phyloP scores from a whole-genome alignment of 257 asterid species.

The Solanum peruvianum region DNA sequence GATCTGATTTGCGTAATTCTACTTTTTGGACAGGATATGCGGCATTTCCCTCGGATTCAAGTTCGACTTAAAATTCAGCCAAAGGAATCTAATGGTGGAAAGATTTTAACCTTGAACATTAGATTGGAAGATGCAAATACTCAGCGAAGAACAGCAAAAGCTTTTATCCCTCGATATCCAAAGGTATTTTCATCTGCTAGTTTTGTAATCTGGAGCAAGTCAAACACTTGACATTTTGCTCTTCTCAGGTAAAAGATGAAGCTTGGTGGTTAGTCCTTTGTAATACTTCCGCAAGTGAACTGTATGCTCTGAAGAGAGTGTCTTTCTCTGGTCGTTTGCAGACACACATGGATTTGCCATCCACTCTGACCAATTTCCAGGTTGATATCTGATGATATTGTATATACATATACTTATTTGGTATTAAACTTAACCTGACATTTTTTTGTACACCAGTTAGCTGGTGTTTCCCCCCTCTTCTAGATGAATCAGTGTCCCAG shows the following conservation, averaged over 20 bases:
- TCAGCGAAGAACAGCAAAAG: conserved; percentile 45
- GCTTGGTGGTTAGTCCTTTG: conserved; percentile 98
- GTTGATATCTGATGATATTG: conserved; percentile 17
- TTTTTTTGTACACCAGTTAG: not conserved
- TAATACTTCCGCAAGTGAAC: conserved; percentile 58
- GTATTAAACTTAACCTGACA: not conserved
- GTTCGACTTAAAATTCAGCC: conserved; percentile 49
- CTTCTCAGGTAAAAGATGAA: conserved; percentile 76
- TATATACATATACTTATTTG: not conserved
- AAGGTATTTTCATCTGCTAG: conserved; percentile 38
- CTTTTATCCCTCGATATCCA: conserved; percentile 77
- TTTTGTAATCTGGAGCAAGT: not conserved
- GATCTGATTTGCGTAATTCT: not conserved
- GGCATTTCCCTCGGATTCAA: conserved; percentile 56
- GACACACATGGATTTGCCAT: conserved; percentile 60
- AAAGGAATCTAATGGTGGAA: conserved; percentile 22
- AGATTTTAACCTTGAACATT: conserved; percentile 31
- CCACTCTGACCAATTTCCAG: conserved; percentile 36
- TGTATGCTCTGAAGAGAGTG: conserved; percentile 67
- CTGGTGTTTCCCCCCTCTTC: not conserved
- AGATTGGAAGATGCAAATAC: conserved; percentile 51
- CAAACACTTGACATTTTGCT: conserved; percentile 7
- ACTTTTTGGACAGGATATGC: conserved; percentile 46
- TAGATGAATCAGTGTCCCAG: not conserved
- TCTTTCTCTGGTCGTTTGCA: conserved; percentile 46